Evolutionary conservation across 768 basidiomycete species (phyloP), one percentile per base, ranked within the genome.

Genomic region (Boletus tomentosulus): DNA sequence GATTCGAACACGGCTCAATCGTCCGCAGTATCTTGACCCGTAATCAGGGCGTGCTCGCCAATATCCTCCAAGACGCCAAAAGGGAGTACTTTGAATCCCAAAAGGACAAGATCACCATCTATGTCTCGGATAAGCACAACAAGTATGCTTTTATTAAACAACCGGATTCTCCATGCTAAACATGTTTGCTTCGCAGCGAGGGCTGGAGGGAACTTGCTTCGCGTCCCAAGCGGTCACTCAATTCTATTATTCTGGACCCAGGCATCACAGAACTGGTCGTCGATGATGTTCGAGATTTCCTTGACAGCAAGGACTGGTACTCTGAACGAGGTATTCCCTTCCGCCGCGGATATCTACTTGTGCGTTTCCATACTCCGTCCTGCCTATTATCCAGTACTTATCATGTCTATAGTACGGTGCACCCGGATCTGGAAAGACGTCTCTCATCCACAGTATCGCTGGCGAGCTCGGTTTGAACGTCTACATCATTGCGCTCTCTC

Each of bases 361-460:
- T 78, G 38, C 42, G 72, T 66, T 12, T 24, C 16, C 34, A 8
- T 42, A 8, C 38, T 16, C 30, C 19, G 19, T 9, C 15, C 16
- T n/a, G 7, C 28, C 6, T 3, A 15, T 3, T 13, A 16, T 15
- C 16, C 30, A 5, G 33, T 7, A 1, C 49, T 64, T 6, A 59
- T 12, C 7, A 7, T 19, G 48, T 41, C 42, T 39, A 48, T 55
- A 82, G 80, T 79, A 88, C 59, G 89, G 89, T 22, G 84, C 79
- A 5, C 87, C 88, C 31, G 87, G 89, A 7, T 82, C 85, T 9
- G 89, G 90, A 1, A 92, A 90, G 64, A 89, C 88, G 0, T 86
- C 84, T 28, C 76, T 90, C 47, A 90, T 89, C 50, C 85, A 89
- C 58, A 78, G 81, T 44, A 72, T 91, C 7, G 87, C 89, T 1